Conservation (phyloP, 305 asterid genomes). For the Ruellia speciosa region DNA sequence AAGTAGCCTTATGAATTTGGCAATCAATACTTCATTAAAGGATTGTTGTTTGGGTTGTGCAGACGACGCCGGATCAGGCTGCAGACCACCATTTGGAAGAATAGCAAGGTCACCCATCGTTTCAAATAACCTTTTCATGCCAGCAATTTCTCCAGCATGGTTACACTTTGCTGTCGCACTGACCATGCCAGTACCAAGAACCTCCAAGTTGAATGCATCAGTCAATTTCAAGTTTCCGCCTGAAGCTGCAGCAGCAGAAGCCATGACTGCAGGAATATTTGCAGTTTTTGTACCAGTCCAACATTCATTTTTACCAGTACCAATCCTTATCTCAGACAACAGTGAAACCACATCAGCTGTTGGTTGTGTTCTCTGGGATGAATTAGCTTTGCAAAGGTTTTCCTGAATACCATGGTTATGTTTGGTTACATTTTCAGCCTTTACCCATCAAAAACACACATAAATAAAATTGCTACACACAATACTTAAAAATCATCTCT, state of each 20-base stretch:
- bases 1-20: constrained; percentile 72
- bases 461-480: no score
- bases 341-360: constrained; percentile 95
- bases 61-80: constrained; percentile 43
- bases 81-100: constrained; percentile 35
- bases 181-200: constrained; percentile 89
- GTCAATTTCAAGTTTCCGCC: constrained; percentile 87
- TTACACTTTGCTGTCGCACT: constrained; percentile 96
- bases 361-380: constrained; percentile 92
- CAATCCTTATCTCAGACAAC: constrained; percentile 92
- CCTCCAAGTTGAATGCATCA: constrained; percentile 93
- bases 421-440: not conserved
- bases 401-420: constrained; percentile 45
- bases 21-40: constrained; percentile 72
- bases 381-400: constrained; percentile 87
- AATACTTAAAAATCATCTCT: not conserved
- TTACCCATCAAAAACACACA: not conserved
- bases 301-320: constrained; percentile 94
- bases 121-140: constrained; percentile 95
- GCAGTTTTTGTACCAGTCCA: constrained; percentile 96
- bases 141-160: constrained; percentile 99
- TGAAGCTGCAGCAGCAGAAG: constrained; percentile 98
- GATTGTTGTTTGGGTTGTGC: constrained; percentile 50
- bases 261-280: constrained; percentile 83
- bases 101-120: constrained; percentile 76